These are phyloP conservation scores for Mallotus japonicus DNA, from an alignment of 441 rosid genomes.

Conservation along the genomic window DNA sequence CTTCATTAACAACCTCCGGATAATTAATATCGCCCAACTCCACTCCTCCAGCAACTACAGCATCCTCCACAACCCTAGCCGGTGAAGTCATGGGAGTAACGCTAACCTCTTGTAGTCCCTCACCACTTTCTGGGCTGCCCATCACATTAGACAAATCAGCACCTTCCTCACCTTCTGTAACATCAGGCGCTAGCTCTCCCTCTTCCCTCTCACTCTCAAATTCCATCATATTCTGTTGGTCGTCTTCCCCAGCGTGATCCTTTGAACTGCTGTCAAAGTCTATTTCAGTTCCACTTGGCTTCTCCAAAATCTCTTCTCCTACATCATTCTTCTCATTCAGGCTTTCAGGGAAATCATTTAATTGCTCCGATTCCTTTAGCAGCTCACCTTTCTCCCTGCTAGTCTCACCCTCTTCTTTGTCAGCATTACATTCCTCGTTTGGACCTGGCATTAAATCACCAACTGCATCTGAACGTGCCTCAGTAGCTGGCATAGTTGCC, in stretches of 20 bases:
- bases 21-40: constrained; percentile 48
- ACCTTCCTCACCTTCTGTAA: constrained; percentile 56
- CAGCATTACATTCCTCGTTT: constrained; percentile 50
- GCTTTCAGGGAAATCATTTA: constrained; percentile 45
- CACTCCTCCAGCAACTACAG: constrained; percentile 30
- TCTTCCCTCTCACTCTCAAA: constrained; percentile 80
- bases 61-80: constrained; percentile 44
- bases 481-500: constrained; percentile 37
- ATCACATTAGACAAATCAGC: constrained; percentile 37
- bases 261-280: constrained; percentile 44
- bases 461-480: constrained; percentile 48
- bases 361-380: constrained; percentile 44
- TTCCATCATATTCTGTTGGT: constrained; percentile 42
- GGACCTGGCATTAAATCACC: constrained; percentile 40
- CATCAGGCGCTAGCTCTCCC: constrained; percentile 71
- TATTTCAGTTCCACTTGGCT: constrained; percentile 44
- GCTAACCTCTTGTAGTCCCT: constrained; percentile 40
- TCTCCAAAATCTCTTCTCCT: constrained; percentile 48
- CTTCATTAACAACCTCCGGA: constrained; percentile 54
- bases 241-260: constrained; percentile 53
- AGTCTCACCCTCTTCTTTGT: constrained; percentile 60
- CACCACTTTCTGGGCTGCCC: constrained; percentile 62
- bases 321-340: constrained; percentile 41
- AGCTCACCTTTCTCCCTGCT: constrained; percentile 50
- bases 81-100: constrained; percentile 66